Conservation (phyloP, 345 rosid genomes). For the Eucalyptus cloeziana region DNA sequence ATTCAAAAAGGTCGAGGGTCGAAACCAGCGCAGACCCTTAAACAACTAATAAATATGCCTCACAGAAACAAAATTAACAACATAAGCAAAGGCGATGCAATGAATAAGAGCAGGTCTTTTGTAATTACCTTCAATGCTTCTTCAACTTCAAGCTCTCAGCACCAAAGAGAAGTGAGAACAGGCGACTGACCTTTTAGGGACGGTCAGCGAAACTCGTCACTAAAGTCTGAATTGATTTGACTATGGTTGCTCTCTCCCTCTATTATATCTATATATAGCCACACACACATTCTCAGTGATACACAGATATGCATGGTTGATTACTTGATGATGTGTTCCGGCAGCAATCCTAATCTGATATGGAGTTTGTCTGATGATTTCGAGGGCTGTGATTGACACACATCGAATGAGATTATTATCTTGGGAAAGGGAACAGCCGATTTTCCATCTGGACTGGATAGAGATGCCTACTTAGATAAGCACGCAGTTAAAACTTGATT, state of each 20-base stretch:
- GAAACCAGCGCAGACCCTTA: not conserved
- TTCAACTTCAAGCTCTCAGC: not conserved
- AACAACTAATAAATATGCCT: not conserved
- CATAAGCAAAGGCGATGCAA: not conserved
- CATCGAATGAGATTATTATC: not conserved
- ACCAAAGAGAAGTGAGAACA: not conserved
- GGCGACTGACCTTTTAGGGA: not conserved
- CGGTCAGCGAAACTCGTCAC: not conserved
- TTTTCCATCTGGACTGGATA: not conserved
- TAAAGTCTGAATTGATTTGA: not conserved
- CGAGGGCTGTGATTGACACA: not conserved
- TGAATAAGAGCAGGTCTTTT: not conserved
- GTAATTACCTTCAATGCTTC: not conserved
- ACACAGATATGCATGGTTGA: not conserved
- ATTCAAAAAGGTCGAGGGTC: not conserved
- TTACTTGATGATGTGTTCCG: not conserved
- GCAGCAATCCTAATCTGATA: not conserved
- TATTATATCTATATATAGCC: not conserved
- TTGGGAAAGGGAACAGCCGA: not conserved
- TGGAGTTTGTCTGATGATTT: not conserved
- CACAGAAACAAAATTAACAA: not conserved
- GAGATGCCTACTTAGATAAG: not conserved
- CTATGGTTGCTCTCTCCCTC: not conserved
- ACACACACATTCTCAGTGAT: not conserved
- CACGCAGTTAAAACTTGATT: not conserved